Evolutionary conservation across 805 yeast species (phyloP), one percentile per base, ranked within the genome.

Genomic region (Starmerella davenportii): DNA sequence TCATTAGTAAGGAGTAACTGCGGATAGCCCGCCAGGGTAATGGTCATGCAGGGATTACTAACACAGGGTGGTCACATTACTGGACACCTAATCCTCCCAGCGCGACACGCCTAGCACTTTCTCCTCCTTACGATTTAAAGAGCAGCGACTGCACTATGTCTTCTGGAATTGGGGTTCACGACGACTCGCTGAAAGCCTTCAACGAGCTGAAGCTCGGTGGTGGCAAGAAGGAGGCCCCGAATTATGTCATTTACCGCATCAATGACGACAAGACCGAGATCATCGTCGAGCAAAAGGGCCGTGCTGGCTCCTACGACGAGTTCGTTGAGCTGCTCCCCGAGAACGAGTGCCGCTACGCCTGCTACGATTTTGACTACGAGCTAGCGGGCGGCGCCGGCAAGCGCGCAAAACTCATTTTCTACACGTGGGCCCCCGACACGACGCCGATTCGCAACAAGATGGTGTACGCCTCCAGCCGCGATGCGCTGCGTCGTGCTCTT

Each of bases 381-480:
- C 66, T 81, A 43, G 72, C 78, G 49, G 74, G 72, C 38, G 85
- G 82, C 53, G 96, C 87, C 64, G 98, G 98, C 60, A 84, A 82
- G 71, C 79, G 93, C 59, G 64, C 69, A 56, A 74, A 74, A 69
- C 70, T 74, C 50, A 69, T 72, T 43, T 74, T 74, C 59, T 71
- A 58, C 68, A 79, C 90, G 50, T 90, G 98, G 98, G 76, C 95
- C 46, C 98, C 98, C 55, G 98, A 90, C 60, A 81, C 93, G 45
- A 95, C 96, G 39, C 82, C 90, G 45, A 76, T 90, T 55, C 79
- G 92, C 69, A 62, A 52, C 53, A 90, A 90, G 79, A 90, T 90
- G 98, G 79, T 87, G 46, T 87, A 85, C 68, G 96, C 98, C 35
- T 74, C 95, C n/a, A 85, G 96, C 44, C 84, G 84, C 66, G 96